phyloP scores from a whole-genome alignment of 225 moss, liverwort and hornwort genomes.

The Takakia lepidozioides region DNA sequence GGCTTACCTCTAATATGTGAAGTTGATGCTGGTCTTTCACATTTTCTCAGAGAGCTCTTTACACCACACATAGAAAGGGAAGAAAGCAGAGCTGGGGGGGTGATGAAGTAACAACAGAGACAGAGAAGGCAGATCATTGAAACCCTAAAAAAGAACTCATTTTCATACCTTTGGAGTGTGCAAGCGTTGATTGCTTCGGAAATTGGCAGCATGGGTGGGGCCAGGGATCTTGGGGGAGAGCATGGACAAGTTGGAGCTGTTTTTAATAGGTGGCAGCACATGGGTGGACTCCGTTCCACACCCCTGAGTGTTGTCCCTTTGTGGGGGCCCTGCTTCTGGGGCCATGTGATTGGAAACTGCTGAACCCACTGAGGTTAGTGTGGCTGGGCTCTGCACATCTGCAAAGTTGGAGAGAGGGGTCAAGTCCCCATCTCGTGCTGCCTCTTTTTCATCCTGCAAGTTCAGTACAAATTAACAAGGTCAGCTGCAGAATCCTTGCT shows the following conservation, averaged over 20 bases:
- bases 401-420: constrained; percentile 68
- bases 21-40: too few species aligned
- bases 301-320: constrained; percentile 42
- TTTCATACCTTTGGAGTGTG: constrained; percentile 79
- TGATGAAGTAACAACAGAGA: too few species aligned
- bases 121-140: too few species aligned
- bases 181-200: constrained; percentile 47
- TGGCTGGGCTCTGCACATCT: constrained; percentile 68
- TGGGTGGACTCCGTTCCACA: constrained; percentile 63
- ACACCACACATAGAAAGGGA: too few species aligned
- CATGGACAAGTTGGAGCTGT: constrained; percentile 45
- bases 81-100: too few species aligned
- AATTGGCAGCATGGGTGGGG: constrained; percentile 37
- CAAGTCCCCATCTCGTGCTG: constrained; percentile 36
- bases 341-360: constrained; percentile 58
- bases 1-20: too few species aligned
- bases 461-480: too few species aligned
- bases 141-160: too few species aligned
- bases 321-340: constrained; percentile 36
- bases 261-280: constrained; percentile 73
- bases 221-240: constrained; percentile 58
- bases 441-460: constrained; percentile 67
- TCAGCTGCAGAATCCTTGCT: too few species aligned
- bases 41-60: too few species aligned
- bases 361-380: constrained; percentile 59